Evolutionary conservation across 345 rosid species (phyloP), one percentile per base, ranked within the genome.

Genomic region (Salix brachista): DNA sequence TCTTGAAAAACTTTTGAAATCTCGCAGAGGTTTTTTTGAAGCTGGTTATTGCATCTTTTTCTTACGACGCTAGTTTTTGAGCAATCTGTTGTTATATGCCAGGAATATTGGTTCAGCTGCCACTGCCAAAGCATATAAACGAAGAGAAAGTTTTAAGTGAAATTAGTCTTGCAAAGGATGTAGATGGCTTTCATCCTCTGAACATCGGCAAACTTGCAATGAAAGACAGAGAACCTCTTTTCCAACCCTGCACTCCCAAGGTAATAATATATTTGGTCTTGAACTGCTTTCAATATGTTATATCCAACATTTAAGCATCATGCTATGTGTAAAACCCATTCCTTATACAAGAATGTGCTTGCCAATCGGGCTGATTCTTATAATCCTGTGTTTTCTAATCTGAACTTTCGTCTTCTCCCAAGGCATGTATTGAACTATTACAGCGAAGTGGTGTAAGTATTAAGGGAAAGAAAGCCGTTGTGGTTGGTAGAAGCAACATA

Each of bases 181-280:
- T 93, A 0, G 99, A 95, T 85, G 99, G 99, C 18, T 95, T 95
- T 86, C 99, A 95, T 87, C 99, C 99, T 66, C 75, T 95, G 68
- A 95, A 95, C 74, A 91, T 93, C 36, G 98, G 98, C 74, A 93
- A 90, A 89, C 96, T 93, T 81, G 99, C 97, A 56, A 95, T 95
- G 99, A 93, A 93, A 84, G 99, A 94, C 83, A 83, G 98, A 87
- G 96, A 95, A 14, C 98, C 98, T 25, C 92, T 91, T 79, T 95
- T 91, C 72, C 88, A 86, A 76, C 98, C 99, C 16, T 95, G 98
- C 87, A 93, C 98, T 72, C 98, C 98, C 75, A 91, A 93, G 99
- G 99, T 83, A 86, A 74, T 83, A 83, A 74, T 61, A 30, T 71
- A 71, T 48, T 78, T 54, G 64, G 67, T 64, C 70, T 74, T 75